Conservation (phyloP, 2,329 filamentous ascomycete species). For the Pseudogymnoascus sp. region DNA sequence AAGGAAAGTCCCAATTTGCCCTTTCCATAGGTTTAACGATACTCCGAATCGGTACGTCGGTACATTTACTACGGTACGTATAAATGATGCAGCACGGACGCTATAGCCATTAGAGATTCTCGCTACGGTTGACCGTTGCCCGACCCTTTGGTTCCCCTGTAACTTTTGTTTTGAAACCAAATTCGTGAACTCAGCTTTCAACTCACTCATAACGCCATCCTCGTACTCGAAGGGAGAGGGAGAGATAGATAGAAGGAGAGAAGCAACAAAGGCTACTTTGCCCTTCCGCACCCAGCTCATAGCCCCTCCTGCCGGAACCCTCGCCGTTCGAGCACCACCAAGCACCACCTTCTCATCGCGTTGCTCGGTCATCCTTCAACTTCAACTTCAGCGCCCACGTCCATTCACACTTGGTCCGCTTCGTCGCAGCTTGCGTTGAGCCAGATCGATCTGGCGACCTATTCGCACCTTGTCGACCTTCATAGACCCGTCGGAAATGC, state of each 20-base stretch:
- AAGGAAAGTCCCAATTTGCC: not conserved
- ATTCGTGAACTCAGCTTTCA: conserved; percentile 1
- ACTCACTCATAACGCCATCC: not conserved
- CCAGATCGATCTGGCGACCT: not conserved
- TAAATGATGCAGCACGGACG: not conserved
- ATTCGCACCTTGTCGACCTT: not conserved
- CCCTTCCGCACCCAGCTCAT: not conserved
- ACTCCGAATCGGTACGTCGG: not conserved
- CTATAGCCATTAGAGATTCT: conserved; percentile 5
- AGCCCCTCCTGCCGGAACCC: not conserved
- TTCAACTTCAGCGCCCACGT: not conserved
- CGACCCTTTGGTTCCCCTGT: conserved; percentile 9
- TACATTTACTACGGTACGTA: not conserved
- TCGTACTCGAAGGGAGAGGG: conserved; percentile 5
- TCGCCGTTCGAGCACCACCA: not conserved
- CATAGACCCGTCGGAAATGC: conserved; percentile 10
- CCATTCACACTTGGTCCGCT: not conserved
- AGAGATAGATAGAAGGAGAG: not conserved
- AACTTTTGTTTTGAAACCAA: conserved; percentile 10
- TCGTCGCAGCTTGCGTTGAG: conserved; percentile 3
- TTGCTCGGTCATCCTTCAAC: not conserved
- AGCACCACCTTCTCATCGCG: conserved; percentile 1
- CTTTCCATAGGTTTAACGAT: not conserved
- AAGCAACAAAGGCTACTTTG: not conserved
- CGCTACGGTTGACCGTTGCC: conserved; percentile 6